phyloP scores from a whole-genome alignment of 768 basidiomycete genomes.

The Cantharellus cinnabarinus region DNA sequence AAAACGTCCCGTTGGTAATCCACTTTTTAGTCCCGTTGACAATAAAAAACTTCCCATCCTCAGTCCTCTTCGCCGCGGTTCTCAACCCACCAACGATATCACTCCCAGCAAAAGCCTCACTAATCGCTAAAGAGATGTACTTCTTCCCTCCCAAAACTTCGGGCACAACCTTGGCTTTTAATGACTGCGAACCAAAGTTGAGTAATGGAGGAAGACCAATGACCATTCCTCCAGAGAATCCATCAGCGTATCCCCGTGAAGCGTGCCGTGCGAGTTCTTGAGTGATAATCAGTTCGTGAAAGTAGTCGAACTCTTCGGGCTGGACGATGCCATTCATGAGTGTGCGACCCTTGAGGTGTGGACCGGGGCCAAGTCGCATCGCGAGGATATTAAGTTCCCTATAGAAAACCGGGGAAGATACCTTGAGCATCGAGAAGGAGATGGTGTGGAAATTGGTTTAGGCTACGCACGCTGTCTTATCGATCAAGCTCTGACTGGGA shows the following conservation, averaged over 20 bases:
- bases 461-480: conserved; percentile 41
- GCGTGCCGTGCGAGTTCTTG: conserved; percentile 69
- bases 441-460: not conserved
- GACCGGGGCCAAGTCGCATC: conserved; percentile 86
- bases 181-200: conserved; percentile 64
- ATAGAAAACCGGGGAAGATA: not conserved
- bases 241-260: conserved; percentile 74
- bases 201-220: conserved; percentile 70
- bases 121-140: conserved; percentile 76
- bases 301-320: conserved; percentile 81
- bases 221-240: conserved; percentile 36
- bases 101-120: conserved; percentile 83
- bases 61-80: conserved; percentile 40
- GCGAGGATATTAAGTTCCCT: conserved; percentile 51
- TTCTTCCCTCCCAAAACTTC: conserved; percentile 50
- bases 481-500: conserved; percentile 65
- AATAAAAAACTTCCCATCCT: conserved; percentile 68
- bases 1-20: conserved; percentile 77
- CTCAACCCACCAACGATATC: conserved; percentile 41
- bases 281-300: conserved; percentile 74
- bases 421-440: not conserved
- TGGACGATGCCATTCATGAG: conserved; percentile 58
- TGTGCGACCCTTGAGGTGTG: conserved; percentile 59
- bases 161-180: conserved; percentile 48
- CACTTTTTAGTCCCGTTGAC: conserved; percentile 95